These are phyloP conservation scores for Coemansia sp. DNA, from an alignment of 192 early-diverging fungal genomes.

Conservation along the genomic window DNA sequence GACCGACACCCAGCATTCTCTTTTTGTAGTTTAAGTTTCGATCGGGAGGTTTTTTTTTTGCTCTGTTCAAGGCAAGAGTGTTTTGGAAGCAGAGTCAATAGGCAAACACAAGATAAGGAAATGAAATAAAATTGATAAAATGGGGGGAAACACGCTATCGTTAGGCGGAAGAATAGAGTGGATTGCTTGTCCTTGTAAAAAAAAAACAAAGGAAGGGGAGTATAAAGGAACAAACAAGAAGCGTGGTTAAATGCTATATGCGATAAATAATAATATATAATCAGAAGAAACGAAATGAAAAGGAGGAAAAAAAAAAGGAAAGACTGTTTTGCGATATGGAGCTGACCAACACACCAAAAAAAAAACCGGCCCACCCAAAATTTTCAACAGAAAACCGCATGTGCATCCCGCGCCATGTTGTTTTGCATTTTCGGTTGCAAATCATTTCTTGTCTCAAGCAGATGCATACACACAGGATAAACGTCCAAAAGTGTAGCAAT, in stretches of 20 bases:
- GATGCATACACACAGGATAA: not conserved
- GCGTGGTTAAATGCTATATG: not conserved
- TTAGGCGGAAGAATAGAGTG: too few relatives aligned
- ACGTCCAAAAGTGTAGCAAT: not conserved
- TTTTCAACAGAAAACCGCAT: not conserved
- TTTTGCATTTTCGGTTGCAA: not conserved
- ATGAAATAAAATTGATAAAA: too few relatives aligned
- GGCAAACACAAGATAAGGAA: too few relatives aligned
- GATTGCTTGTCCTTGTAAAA: too few relatives aligned
- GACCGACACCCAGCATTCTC: constrained; percentile 31
- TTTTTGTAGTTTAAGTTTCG: not conserved
- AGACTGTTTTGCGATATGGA: not conserved
- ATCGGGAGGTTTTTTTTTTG: too few relatives aligned
- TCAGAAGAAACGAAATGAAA: not conserved
- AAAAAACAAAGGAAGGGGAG: too few relatives aligned
- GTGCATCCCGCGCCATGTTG: not conserved
- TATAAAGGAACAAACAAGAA: not conserved
- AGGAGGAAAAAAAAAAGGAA: not conserved
- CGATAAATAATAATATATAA: not conserved
- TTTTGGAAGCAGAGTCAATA: too few relatives aligned
- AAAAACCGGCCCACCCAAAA: not conserved
- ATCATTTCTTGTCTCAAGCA: not conserved
- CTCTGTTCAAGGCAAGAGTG: too few relatives aligned
- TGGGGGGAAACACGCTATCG: too few relatives aligned
- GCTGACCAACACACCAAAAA: too few relatives aligned